phyloP scores from a whole-genome alignment of 495 filamentous ascomycete genomes.

The Penicillium pancosmium region DNA sequence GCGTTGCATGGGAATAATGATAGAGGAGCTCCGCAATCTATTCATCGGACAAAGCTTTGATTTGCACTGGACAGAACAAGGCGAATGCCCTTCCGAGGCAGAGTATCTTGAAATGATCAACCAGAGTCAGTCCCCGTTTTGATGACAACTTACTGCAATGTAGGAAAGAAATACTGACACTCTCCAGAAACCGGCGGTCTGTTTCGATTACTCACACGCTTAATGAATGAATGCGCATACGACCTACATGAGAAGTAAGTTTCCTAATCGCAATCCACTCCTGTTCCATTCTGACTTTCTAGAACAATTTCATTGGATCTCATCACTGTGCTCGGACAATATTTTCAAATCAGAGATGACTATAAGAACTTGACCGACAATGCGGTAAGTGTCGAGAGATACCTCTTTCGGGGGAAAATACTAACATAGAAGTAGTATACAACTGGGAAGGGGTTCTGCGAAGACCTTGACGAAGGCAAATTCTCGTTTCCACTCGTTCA shows the following conservation, averaged over 20 bases:
- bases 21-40: slow-evolving; percentile 31
- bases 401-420: background rate
- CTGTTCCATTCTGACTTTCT: too few species aligned
- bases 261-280: background rate
- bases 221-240: slow-evolving; percentile 29
- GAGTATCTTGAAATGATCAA: slow-evolving; percentile 41
- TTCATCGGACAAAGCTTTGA: slow-evolving; percentile 42
- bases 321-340: slow-evolving; percentile 28
- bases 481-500: slow-evolving; percentile 37
- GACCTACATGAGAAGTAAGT: slow-evolving; percentile 11
- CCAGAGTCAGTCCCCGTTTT: slow-evolving; percentile 17
- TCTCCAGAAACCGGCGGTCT: slow-evolving; percentile 41
- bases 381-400: background rate
- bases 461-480: slow-evolving; percentile 45
- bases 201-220: slow-evolving; percentile 31
- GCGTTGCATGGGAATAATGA: background rate
- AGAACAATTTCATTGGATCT: slow-evolving; percentile 3
- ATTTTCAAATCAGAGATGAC: slow-evolving; percentile 45
- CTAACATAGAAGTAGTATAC: slow-evolving; percentile 20
- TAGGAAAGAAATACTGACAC: background rate
- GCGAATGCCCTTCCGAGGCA: slow-evolving; percentile 26
- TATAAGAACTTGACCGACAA: slow-evolving; percentile 28
- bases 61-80: slow-evolving; percentile 36
- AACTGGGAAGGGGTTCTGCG: slow-evolving; percentile 39
- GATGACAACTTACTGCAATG: background rate